Base-by-base conservation (phyloP, 305 asterid species). In the Rubia tinctorum region DNA sequence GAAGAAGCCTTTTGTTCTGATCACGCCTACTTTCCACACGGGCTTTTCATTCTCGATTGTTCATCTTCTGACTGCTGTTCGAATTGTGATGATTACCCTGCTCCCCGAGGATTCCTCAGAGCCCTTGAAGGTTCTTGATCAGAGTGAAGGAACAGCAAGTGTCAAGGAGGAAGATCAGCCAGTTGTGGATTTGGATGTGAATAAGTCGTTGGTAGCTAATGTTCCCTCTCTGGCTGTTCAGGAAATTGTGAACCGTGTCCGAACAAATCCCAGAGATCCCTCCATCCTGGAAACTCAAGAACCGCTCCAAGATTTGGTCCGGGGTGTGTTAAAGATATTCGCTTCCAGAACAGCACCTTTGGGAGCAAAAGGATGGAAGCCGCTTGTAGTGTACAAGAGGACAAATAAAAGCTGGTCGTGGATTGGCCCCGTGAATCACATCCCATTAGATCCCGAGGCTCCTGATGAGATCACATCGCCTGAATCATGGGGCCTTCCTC, bases 331-430 rank as follows among this genome's bases (percentile, higher is more conserved):
- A 61, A 95, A 92, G 82, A 89, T 95, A 77, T 87, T 90, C 71
- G 86, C 95, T 65, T 95, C 98, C 61, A 88, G 84, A 85, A 95
- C 97, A 60, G 97, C 99, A 60, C 99, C 99, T 40, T 83, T 91
- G 37, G 99, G 97, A 67, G 99, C 99, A 64, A 95, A 95, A 86
- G 99, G 97, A 77, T 95, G 99, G 99, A 95, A 95, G 82, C 85
- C 97, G n/a, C 97, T 92, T 66, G 96, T 88, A 44, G 88, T 87
- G 49, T 95, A 89, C 79, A 93, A 92, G 80, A 95, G 87, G 79
- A 74, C 91, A 37, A 76, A 83, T 43, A 95, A 90, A 85, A 84
- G 93, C 79, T 95, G 99, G 99, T 85, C 95, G 23, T 95, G 99
- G 99, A 77, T 87, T 65, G 97, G 99, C 78, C 98, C 96, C 17